These are phyloP conservation scores for Colletotrichum neosansevieriae DNA, from an alignment of 2,329 filamentous ascomycete genomes.

Conservation along the genomic window DNA sequence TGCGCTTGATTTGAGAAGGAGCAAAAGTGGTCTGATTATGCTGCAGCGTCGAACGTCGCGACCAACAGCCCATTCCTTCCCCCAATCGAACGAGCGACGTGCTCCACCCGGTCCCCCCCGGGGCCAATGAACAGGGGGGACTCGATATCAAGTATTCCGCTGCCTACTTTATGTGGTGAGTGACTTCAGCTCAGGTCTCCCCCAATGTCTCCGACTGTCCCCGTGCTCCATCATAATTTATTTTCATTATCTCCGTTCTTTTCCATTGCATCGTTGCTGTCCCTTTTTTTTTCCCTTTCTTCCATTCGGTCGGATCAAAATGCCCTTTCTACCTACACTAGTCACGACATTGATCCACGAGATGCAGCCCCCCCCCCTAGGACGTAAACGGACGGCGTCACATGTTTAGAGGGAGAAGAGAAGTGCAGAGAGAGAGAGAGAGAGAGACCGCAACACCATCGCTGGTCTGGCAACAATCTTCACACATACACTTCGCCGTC, in stretches of 20 bases:
- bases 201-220: conserved; percentile 20
- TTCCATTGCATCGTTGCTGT: not conserved
- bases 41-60: conserved; percentile 34
- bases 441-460: not conserved
- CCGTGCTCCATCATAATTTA: conserved; percentile 25
- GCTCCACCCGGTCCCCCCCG: conserved; percentile 15
- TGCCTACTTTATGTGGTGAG: not conserved
- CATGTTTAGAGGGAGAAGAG: not conserved
- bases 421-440: too few species aligned
- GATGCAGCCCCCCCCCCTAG: not conserved
- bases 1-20: conserved; percentile 14
- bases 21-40: conserved; percentile 35
- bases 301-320: not conserved
- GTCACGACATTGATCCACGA: not conserved
- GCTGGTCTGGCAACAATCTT: not conserved
- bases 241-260: conserved; percentile 24
- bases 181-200: not conserved
- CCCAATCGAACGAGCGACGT: conserved; percentile 33
- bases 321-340: not conserved
- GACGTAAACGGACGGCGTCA: not conserved
- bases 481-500: not conserved
- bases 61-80: conserved; percentile 20
- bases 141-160: not conserved
- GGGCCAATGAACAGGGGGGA: not conserved
- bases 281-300: not conserved